These are phyloP conservation scores for Neonectria faginata DNA, from an alignment of 2,329 filamentous ascomycete genomes.

Conservation along the genomic window DNA sequence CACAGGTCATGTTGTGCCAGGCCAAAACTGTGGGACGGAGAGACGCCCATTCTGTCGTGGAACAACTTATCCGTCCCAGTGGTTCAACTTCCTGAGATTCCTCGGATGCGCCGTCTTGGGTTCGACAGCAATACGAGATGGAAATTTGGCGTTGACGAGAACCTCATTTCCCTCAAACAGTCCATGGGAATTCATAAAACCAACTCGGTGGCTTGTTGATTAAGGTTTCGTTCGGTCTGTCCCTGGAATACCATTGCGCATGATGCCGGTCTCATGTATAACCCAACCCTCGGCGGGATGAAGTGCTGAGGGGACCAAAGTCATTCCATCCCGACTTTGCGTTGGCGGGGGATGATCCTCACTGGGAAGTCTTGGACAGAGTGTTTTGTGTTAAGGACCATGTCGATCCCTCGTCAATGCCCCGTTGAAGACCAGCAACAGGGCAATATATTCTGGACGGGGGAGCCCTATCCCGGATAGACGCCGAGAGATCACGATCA, in stretches of 20 bases:
- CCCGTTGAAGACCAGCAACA: not conserved
- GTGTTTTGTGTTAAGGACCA: conserved; percentile 11
- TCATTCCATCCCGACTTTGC: conserved; percentile 13
- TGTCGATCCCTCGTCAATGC: conserved; percentile 10
- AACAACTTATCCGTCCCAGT: conserved; percentile 19
- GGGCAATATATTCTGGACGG: conserved; percentile 4
- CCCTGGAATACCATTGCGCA: conserved; percentile 19
- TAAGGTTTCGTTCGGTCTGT: not conserved
- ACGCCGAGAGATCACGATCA: conserved; percentile 2
- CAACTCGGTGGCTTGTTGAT: not conserved
- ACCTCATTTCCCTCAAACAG: conserved; percentile 25
- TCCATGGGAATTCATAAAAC: not conserved
- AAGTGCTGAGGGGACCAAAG: conserved; percentile 13
- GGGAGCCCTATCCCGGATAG: conserved; percentile 6
- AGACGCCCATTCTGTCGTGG: conserved; percentile 17
- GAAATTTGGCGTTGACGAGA: not conserved
- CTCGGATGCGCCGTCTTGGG: conserved; percentile 8
- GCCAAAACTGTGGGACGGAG: not conserved
- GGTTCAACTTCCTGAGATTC: conserved; percentile 14
- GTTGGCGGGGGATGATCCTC: conserved; percentile 12
- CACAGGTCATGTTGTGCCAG: not conserved
- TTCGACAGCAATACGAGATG: conserved; percentile 5
- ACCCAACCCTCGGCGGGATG: conserved; percentile 13
- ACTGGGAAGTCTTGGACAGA: conserved; percentile 5
- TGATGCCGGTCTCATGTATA: conserved; percentile 33